Evolutionary conservation across 140 eudicot genomes (phyloP), one percentile per base, ranked within the genome.

Genomic region (Flaveria floridana): DNA sequence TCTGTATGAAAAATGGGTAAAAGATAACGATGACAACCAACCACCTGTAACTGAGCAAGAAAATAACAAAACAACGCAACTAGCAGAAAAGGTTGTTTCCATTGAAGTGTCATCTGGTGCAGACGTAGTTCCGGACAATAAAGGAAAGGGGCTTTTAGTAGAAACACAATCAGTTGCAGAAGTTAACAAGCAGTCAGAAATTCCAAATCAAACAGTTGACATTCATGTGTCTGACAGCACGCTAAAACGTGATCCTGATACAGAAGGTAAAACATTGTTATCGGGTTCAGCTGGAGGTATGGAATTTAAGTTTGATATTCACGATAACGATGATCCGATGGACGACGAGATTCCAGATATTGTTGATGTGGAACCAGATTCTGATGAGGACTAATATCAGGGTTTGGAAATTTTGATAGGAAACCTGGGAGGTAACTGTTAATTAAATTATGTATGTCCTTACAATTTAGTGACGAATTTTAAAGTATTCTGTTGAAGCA

Each of bases 311-410:
- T 64, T 72, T 58, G 90, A 71, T 48, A 15, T 68, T 0, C 91
- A 77, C 61, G 73, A 80, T 75, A 51, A 67, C 5, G 96, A 88
- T n/a, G 80, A 75, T 19, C 59, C 80, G 15, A 72, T 62, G 68
- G 96, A 90, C 42, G 96, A 90, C 34, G 83, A 80, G 56, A 66
- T 94, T 61, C 99, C 99, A 16, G 99, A 94, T 77, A 94, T 90
- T 20, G 89, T 86, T 48, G 99, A 90, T 19, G 91, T 74, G 41
- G 99, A 94, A 57, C 91, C 97, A 21, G 99, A 94, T 75, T 85
- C 99, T 42, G 97, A 93, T 70, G 86, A 73, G 71, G 73, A 77
- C 13, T 69, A 67, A 74, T 70, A 37, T 48, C 39, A 68, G 15
- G 62, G 53, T 61, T 18, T 70, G 28, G 23, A 59, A 80, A 20